Conservation (phyloP, 257 asterid species). For the Asclepias syriaca region DNA sequence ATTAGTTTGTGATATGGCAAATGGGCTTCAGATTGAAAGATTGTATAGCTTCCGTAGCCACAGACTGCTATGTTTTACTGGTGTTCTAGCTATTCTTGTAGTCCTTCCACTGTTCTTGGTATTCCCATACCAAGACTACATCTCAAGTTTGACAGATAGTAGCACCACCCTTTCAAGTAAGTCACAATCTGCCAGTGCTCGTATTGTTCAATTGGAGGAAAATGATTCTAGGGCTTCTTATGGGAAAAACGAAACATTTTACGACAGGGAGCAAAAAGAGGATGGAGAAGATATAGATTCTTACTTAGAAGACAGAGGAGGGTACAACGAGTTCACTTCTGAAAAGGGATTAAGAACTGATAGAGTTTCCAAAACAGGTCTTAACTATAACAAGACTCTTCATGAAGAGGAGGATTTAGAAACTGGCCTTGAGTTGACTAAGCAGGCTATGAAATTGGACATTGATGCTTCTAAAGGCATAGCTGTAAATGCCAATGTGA, state of each 20-base stretch:
- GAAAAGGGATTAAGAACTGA: conserved; percentile 6
- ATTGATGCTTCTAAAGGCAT: conserved; percentile 4
- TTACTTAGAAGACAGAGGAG: conserved; percentile 7
- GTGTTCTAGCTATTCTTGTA: conserved; percentile 22
- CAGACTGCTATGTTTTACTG: conserved; percentile 23
- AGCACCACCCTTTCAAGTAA: conserved; percentile 15
- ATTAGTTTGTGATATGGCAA: conserved; percentile 26
- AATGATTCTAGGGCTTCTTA: conserved; percentile 1
- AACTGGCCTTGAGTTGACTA: background rate
- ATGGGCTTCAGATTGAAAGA: conserved; percentile 24
- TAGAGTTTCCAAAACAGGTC: background rate
- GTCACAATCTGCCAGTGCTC: conserved; percentile 18
- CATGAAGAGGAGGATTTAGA: background rate
- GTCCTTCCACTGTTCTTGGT: conserved; percentile 29
- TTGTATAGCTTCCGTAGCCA: conserved; percentile 12
- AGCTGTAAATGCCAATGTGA: background rate
- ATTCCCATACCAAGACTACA: conserved; percentile 27
- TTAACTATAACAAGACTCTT: conserved; percentile 3
- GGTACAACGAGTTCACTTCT: conserved; percentile 1
- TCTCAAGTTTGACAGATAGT: conserved; percentile 15
- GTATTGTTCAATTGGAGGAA: conserved; percentile 4
- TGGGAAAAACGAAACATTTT: conserved; percentile 10
- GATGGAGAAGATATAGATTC: conserved; percentile 7
- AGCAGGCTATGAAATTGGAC: conserved; percentile 4
- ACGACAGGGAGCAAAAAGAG: conserved; percentile 1